Base-by-base conservation (phyloP, 495 filamentous ascomycete genomes). In the Trichoderma virens region DNA sequence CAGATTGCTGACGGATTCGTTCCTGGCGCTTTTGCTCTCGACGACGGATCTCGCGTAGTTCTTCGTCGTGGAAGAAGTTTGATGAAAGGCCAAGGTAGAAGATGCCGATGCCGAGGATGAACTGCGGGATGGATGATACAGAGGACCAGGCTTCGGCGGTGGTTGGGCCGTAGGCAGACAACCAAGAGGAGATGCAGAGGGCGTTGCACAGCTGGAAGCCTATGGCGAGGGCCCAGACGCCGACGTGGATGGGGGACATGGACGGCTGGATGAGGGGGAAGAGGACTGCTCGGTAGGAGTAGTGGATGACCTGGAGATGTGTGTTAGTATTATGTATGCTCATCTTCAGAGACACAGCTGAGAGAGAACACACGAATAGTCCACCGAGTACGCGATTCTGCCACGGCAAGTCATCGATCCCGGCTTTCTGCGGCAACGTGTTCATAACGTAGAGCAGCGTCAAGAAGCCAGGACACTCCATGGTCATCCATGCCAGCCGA, bases 31-130 rank as follows among this genome's bases (percentile, higher is more conserved):
- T 72, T 64, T 81, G 77, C 32, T 84, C 81, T 0, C 81, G 68
- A 16, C 91, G 80, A 1, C 94, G 80, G 66, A 98, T 85, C 78
- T 92, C 82, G 68, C 94, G 73, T 69, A 93, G 74, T 67, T 88
- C 83, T 65, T 92, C 90, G 67, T 93, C 90, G 70, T 91, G 89
- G 69, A 84, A 90, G 65, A 95, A 90, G 69, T 97, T 98, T 8
- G 82, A 89, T 9, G 83, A 71, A 67, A 98, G 83, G 0, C 92
- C 91, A 30, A 87, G 70, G 38, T 77, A 76, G 67, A 83, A 85
- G 23, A 84, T 45, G 39, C 72, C 69, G 18, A 82, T 74, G 35
- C 83, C 82, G 35, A 79, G 65, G 3, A 80, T 76, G 62, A 74
- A 79, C 70, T 68, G 80, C 54, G 68, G 67, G 20, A 80, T 16